A percentile compares a stretch with the other conserved stretches of the same genome.
These are phyloP conservation scores for Ampelocalamus luodianensis DNA, from an alignment of 176 grass and related monocot genomes.

Conservation along the genomic window DNA sequence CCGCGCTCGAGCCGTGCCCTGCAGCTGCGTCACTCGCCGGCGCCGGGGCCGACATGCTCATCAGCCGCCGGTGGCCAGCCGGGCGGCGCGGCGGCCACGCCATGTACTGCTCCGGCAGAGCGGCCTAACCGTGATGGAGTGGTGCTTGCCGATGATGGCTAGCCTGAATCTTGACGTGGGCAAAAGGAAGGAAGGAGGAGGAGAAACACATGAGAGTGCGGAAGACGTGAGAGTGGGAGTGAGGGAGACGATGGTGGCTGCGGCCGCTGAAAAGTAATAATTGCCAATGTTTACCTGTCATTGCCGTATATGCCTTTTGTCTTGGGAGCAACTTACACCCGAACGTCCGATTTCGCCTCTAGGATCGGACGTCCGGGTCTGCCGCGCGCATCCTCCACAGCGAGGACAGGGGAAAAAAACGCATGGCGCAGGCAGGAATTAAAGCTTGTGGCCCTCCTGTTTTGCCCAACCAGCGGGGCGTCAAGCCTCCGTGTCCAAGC, in stretches of 20 bases:
- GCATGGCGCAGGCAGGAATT: no score
- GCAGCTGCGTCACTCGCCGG: not conserved
- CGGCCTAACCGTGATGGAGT: no score
- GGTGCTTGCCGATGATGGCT: not conserved
- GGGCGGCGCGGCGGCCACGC: not conserved
- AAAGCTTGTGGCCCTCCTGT: no score
- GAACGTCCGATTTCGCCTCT: no score
- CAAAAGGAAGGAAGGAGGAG: not conserved
- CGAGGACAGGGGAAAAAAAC: no score
- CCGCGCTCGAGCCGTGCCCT: conserved; percentile 41
- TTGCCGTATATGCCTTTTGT: not conserved
- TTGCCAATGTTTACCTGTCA: not conserved
- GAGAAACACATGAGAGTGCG: not conserved
- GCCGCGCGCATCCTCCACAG: no score
- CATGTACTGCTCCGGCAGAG: not conserved
- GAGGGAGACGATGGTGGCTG: not conserved
- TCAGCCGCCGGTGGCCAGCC: conserved; percentile 8
- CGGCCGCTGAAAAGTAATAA: conserved; percentile 32
- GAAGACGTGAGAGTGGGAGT: not conserved
- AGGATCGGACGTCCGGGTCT: no score
- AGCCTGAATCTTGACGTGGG: not conserved
- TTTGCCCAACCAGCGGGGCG: no score
- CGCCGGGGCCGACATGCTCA: conserved; percentile 1
- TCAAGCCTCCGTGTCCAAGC: no score
- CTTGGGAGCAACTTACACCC: no score